Evolutionary conservation across 2,329 filamentous ascomycete genomes (phyloP).

Genomic region (Dactylellina cionopaga): DNA sequence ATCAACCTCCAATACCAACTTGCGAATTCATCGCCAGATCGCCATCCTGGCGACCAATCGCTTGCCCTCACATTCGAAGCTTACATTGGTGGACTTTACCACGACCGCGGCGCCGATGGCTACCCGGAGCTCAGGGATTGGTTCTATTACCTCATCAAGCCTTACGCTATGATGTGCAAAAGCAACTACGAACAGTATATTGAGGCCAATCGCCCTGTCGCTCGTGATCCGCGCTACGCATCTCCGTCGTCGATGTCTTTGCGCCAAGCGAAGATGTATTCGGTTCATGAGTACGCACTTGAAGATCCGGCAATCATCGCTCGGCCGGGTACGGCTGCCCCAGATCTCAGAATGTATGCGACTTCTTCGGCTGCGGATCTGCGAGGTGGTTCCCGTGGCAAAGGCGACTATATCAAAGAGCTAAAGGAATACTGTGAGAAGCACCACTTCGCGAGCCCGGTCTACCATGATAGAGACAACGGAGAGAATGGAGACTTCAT

Average conservation of each 20-base stretch:
- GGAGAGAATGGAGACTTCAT: conserved; percentile 53
- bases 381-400: background rate
- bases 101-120: conserved; percentile 49
- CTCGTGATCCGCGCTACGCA: background rate
- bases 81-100: conserved; percentile 55
- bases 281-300: conserved; percentile 15
- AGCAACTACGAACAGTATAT: conserved; percentile 44
- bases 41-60: conserved; percentile 44
- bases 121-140: conserved; percentile 51
- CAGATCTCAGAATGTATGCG: conserved; percentile 17
- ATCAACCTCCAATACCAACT: conserved; percentile 52
- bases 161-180: conserved; percentile 54
- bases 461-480: conserved; percentile 51
- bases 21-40: conserved; percentile 14
- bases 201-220: background rate
- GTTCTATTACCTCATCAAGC: conserved; percentile 53
- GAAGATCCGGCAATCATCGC: conserved; percentile 21
- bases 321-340: conserved; percentile 38
- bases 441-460: conserved; percentile 4
- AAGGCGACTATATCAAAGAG: conserved; percentile 31
- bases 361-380: background rate
- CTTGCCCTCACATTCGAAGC: conserved; percentile 54
- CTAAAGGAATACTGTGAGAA: conserved; percentile 48
- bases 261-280: background rate
- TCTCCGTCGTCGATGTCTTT: conserved; percentile 6